A percentile compares a stretch with the other conserved stretches of the same genome.
These are phyloP conservation scores for Acer saccharum DNA, from an alignment of 345 rosid genomes.

Conservation along the genomic window DNA sequence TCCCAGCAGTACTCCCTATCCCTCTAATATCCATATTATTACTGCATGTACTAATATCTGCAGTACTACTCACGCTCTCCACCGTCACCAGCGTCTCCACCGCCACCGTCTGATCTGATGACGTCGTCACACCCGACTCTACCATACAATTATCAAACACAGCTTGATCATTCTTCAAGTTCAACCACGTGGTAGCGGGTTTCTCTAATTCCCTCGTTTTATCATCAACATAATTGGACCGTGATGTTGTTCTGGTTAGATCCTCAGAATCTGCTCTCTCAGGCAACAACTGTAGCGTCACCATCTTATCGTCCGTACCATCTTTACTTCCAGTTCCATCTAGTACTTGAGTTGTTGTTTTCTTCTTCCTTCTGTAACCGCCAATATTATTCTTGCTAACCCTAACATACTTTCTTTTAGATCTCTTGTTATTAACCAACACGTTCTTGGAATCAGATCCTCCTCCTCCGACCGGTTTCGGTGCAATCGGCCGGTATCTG, in stretches of 20 bases:
- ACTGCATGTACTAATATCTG: constrained; percentile 33
- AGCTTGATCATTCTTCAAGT: constrained; percentile 11
- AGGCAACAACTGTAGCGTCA: constrained; percentile 63
- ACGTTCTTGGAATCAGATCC: constrained; percentile 19
- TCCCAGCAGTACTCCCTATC: constrained; percentile 37
- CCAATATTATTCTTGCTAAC: constrained; percentile 43
- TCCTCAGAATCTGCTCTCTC: constrained; percentile 31
- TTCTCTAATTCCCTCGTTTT: constrained; percentile 2
- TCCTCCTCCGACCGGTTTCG: constrained; percentile 58
- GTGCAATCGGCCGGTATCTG: constrained; percentile 88
- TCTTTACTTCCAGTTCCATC: constrained; percentile 17
- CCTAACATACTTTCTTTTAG: constrained; percentile 77
- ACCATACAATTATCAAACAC: constrained; percentile 1
- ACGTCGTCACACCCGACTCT: not conserved
- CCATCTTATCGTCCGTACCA: constrained; percentile 18
- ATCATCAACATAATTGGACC: constrained; percentile 30
- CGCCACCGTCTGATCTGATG: constrained; percentile 30
- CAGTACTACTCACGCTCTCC: constrained; percentile 51
- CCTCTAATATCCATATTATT: constrained; percentile 27
- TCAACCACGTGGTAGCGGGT: constrained; percentile 5
- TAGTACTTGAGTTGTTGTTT: not conserved
- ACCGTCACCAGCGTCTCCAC: constrained; percentile 70
- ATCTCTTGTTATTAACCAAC: constrained; percentile 36
- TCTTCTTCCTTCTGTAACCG: constrained; percentile 23
- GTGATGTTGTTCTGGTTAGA: constrained; percentile 13